Conservation (phyloP, 2,329 filamentous ascomycete species). For the Uncinocarpus reesii region DNA sequence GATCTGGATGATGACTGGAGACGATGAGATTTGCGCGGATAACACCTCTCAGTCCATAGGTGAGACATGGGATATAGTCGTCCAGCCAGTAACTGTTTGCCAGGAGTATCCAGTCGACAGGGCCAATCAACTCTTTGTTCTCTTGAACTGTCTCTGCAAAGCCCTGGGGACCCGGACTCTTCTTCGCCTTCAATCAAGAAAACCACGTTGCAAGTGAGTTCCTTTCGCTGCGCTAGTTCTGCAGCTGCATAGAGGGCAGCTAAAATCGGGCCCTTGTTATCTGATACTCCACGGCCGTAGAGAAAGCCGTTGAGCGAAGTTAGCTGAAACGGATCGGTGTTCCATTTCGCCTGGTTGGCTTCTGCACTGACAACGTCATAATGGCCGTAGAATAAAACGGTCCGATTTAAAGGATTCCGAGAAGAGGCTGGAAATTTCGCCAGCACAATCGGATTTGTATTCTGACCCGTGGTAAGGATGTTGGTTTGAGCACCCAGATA, state of each 20-base stretch:
- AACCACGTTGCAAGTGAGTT: slow-evolving; percentile 74
- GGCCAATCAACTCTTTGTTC: slow-evolving; percentile 74
- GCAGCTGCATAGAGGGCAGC: slow-evolving; percentile 89
- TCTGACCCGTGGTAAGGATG: slow-evolving; percentile 71
- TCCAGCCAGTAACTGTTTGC: slow-evolving; percentile 99
- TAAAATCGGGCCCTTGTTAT: slow-evolving; percentile 94
- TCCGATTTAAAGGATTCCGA: slow-evolving; percentile 59
- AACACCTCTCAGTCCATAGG: slow-evolving; percentile 86
- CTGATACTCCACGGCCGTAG: slow-evolving; percentile 90
- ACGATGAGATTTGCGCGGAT: slow-evolving; percentile 86
- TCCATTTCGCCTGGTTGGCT: slow-evolving; percentile 71
- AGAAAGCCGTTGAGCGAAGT: slow-evolving; percentile 83
- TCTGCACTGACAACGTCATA: slow-evolving; percentile 95
- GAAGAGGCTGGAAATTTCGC: slow-evolving; percentile 74
- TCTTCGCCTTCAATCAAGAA: slow-evolving; percentile 81
- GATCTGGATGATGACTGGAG: slow-evolving; percentile 73
- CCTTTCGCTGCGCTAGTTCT: slow-evolving; percentile 74
- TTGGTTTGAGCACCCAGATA: slow-evolving; percentile 81
- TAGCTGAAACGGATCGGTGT: slow-evolving; percentile 77
- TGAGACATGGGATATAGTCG: slow-evolving; percentile 88
- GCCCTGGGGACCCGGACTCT: slow-evolving; percentile 81
- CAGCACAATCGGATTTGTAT: slow-evolving; percentile 83
- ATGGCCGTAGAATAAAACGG: slow-evolving; percentile 92
- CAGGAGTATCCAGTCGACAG: slow-evolving; percentile 86
- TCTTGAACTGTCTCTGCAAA: slow-evolving; percentile 73